Evolutionary conservation across 2,329 filamentous ascomycete genomes (phyloP).

Genomic region (Penicillium thymicola): DNA sequence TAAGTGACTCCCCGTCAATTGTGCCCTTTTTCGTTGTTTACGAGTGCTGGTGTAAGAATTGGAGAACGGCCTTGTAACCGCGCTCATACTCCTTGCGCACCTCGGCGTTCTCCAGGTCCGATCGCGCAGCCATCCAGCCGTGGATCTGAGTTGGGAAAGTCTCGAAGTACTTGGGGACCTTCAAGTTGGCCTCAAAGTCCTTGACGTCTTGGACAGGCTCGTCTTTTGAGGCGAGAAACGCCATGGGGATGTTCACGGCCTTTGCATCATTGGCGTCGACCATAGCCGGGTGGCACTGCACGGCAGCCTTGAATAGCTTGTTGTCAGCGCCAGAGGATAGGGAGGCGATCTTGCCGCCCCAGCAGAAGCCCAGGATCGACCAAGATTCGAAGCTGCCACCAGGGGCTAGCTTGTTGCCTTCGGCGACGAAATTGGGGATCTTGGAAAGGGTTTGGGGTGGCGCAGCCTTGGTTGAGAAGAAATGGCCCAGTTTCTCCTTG

Average conservation of each 20-base stretch:
- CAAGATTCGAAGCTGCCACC: constrained; percentile 49
- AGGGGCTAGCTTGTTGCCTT: constrained; percentile 49
- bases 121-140: constrained; percentile 47
- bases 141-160: constrained; percentile 45
- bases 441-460: constrained; percentile 57
- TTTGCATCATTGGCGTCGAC: constrained; percentile 57
- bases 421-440: constrained; percentile 54
- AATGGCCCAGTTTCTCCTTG: constrained; percentile 57
- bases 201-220: constrained; percentile 51
- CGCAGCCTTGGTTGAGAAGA: constrained; percentile 56
- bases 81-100: constrained; percentile 45
- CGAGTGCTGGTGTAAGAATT: constrained; percentile 43
- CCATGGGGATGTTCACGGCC: constrained; percentile 55
- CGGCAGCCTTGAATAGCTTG: constrained; percentile 55
- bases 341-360: constrained; percentile 58
- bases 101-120: constrained; percentile 39
- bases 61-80: constrained; percentile 40
- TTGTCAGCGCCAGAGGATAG: constrained; percentile 51
- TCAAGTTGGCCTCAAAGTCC: constrained; percentile 39
- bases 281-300: constrained; percentile 59
- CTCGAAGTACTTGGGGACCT: constrained; percentile 42
- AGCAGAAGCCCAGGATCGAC: constrained; percentile 62
- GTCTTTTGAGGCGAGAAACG: constrained; percentile 56
- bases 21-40: constrained; percentile 17
- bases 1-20: background rate